A percentile compares a stretch with the other conserved stretches of the same genome.
These are phyloP conservation scores for Epichloe uncinata DNA, from an alignment of 2,329 filamentous ascomycete species.

Conservation along the genomic window DNA sequence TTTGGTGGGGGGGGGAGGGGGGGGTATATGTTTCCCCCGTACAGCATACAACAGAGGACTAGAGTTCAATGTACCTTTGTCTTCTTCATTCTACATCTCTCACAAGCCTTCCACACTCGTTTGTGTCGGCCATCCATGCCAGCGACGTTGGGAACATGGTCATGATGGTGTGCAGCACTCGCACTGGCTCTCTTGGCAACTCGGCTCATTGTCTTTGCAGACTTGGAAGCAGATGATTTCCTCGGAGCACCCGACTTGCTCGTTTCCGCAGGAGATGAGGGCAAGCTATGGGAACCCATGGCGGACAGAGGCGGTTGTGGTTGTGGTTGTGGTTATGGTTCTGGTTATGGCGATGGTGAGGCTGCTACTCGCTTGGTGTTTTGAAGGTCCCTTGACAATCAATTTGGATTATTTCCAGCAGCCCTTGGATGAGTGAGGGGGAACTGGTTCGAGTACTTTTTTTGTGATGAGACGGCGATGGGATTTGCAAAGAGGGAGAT, in stretches of 20 bases:
- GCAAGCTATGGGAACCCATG: conserved; percentile 36
- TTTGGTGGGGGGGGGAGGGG: no score
- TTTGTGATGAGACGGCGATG: background rate
- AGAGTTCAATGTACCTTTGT: conserved; percentile 38
- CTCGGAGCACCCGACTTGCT: conserved; percentile 23
- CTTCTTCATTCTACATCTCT: conserved; percentile 56
- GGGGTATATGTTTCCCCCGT: no score
- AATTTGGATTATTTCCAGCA: no score
- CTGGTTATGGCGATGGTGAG: no score
- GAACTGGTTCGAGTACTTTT: background rate
- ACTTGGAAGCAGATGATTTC: conserved; percentile 30
- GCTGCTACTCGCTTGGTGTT: no score
- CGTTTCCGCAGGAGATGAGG: conserved; percentile 40
- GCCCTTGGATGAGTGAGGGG: no score
- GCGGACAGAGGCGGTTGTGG: background rate
- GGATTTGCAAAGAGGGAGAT: background rate
- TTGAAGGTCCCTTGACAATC: no score
- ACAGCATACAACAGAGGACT: no score
- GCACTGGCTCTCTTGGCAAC: conserved; percentile 36
- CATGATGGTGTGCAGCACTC: conserved; percentile 23
- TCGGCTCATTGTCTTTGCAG: conserved; percentile 37
- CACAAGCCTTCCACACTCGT: conserved; percentile 54
- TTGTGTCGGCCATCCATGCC: conserved; percentile 45
- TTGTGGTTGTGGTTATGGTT: background rate
- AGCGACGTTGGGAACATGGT: conserved; percentile 19